These are phyloP conservation scores for Phytophthora colocasiae DNA, from an alignment of 352 stramenopile genomes.

Conservation along the genomic window DNA sequence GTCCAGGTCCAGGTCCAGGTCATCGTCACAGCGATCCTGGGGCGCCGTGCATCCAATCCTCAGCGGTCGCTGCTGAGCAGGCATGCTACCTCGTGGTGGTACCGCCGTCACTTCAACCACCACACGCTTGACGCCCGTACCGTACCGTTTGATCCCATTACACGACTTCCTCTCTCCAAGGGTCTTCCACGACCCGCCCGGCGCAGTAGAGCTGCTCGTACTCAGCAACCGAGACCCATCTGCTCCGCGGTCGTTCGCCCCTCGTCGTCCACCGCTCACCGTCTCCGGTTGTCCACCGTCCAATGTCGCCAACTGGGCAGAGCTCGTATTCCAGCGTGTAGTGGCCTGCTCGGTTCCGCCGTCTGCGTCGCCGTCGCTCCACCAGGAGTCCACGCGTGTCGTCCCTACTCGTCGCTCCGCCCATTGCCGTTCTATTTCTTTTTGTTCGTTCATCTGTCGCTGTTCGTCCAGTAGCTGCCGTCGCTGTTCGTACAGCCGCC, in stretches of 20 bases:
- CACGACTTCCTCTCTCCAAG: conserved; percentile 5
- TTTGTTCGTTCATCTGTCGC: not conserved
- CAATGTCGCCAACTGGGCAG: not conserved
- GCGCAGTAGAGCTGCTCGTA: not conserved
- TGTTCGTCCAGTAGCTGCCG: not conserved
- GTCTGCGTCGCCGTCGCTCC: not conserved
- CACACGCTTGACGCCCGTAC: no score
- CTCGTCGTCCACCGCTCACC: not conserved
- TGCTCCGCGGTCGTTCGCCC: no score
- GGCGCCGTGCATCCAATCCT: no score
- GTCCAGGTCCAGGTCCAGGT: no score
- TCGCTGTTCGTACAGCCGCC: not conserved
- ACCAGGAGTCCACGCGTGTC: not conserved
- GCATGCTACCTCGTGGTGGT: no score
- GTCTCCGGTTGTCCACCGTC: not conserved
- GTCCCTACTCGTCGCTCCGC: not conserved
- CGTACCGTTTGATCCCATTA: not conserved
- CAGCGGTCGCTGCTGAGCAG: no score
- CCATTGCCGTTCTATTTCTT: not conserved
- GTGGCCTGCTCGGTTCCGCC: conserved; percentile 2
- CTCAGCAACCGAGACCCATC: not conserved
- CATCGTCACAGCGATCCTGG: no score
- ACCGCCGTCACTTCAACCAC: no score
- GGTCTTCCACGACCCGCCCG: conserved; percentile 13
- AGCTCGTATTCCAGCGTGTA: conserved; percentile 4